These are phyloP conservation scores for Carallia pectinifolia DNA, from an alignment of 345 rosid genomes.

Conservation along the genomic window DNA sequence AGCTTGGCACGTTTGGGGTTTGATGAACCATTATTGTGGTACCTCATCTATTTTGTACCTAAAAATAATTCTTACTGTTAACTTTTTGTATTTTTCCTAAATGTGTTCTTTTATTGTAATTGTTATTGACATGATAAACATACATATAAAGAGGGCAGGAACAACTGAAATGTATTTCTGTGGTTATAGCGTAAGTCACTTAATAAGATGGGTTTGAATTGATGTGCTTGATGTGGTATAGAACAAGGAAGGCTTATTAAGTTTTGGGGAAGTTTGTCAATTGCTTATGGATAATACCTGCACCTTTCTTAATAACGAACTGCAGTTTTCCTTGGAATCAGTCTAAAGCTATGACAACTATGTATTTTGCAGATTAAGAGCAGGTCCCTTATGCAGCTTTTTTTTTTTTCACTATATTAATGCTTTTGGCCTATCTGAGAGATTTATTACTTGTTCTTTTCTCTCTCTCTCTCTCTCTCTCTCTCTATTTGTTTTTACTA, in stretches of 20 bases:
- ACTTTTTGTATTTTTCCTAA: too few species aligned
- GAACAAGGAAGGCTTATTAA: not conserved
- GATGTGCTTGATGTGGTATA: too few species aligned
- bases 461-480: not conserved
- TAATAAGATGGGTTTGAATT: too few species aligned
- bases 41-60: too few species aligned
- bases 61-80: too few species aligned
- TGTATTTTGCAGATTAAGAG: not conserved
- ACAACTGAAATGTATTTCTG: too few species aligned
- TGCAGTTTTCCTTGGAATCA: not conserved
- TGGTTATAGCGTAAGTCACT: too few species aligned
- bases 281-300: not conserved
- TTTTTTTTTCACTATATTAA: not conserved
- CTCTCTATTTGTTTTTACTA: not conserved
- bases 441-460: not conserved
- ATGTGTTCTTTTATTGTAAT: too few species aligned
- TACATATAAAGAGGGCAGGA: too few species aligned
- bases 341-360: not conserved
- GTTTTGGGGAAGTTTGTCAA: not conserved
- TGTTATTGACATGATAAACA: too few species aligned
- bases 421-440: slow-evolving; percentile 5
- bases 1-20: too few species aligned
- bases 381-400: not conserved
- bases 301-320: not conserved
- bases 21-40: too few species aligned